A percentile compares a stretch with the other conserved stretches of the same genome.
These are phyloP conservation scores for Mortierella sp. DNA, from an alignment of 371 early-diverging fungal species.

Conservation along the genomic window DNA sequence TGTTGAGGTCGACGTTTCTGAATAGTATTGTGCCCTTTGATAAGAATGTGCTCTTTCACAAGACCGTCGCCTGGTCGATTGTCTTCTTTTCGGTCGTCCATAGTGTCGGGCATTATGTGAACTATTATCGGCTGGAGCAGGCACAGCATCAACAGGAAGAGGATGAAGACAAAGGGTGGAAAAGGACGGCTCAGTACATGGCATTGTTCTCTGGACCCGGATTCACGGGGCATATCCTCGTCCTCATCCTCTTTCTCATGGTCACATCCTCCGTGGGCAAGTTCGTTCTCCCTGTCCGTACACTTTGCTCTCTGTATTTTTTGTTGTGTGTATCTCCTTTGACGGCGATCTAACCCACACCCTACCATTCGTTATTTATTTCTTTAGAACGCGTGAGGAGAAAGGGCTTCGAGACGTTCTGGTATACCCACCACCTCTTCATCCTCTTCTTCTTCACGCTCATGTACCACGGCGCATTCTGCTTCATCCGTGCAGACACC, in stretches of 20 bases:
- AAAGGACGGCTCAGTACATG: constrained; percentile 41
- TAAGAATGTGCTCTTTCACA: constrained; percentile 85
- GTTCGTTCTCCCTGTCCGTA: too few relatives aligned
- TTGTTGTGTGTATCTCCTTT: not conserved
- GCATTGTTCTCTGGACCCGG: constrained; percentile 80
- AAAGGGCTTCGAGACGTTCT: constrained; percentile 85
- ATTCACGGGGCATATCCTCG: constrained; percentile 81
- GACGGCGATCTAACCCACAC: too few relatives aligned
- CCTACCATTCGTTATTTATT: too few relatives aligned
- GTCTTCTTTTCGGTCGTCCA: constrained; percentile 81
- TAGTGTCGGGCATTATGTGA: constrained; percentile 78
- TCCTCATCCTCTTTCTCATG: constrained; percentile 80
- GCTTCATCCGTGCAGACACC: constrained; percentile 83
- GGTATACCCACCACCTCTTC: constrained; percentile 90
- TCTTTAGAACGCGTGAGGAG: constrained; percentile 69
- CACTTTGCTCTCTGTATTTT: not conserved
- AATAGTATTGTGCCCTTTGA: constrained; percentile 83
- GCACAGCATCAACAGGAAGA: constrained; percentile 6
- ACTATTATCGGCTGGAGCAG: constrained; percentile 67
- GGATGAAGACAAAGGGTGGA: not conserved
- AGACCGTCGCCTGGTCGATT: constrained; percentile 80
- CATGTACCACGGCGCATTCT: constrained; percentile 87
- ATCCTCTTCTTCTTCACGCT: constrained; percentile 82
- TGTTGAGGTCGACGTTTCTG: constrained; percentile 76
- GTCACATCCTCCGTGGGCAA: constrained; percentile 71